Evolutionary conservation across 305 asterid genomes (phyloP), one percentile per base, ranked within the genome.

Genomic region (Fraxinus floribunda): DNA sequence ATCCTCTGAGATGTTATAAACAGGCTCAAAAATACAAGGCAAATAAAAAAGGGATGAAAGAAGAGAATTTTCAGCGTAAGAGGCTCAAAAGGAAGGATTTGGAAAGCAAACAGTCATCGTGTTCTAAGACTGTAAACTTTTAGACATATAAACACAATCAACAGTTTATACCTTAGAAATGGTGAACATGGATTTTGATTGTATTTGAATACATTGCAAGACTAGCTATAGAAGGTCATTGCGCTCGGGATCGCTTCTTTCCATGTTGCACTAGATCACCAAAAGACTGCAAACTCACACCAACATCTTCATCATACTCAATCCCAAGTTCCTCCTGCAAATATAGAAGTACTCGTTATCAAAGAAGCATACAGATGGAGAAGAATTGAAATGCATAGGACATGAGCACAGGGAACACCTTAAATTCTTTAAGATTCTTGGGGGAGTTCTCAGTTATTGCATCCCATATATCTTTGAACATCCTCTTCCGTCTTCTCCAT

Each of bases 371-470:
- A n/a, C 35, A 0, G 75, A 36, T 32, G 35, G 30, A 68, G 79
- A 66, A 76, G 62, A 30, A 34, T 26, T n/a, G 15, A 34, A 76
- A 72, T 57, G 35, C 0, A 30, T 36, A 82, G 4, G 18, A n/a
- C 64, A 3, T 0, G 41, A 79, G 46, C 24, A 1, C 9, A 70
- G 35, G 60, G 39, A 70, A 30, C 84, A 94, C 98, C 97, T 95
- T 94, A 41, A 95, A 94, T 85, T 94, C 97, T 78, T 94, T 92
- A 16, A 84, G 89, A 83, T 92, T 91, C 88, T 95, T 95, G 16
- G 99, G 97, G 20, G 98, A 95, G 85, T 93, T 95, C 86, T 94
- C 98, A 5, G 98, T 96, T 66, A 96, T 93, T 80, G 97, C 94
- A 84, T 92, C 95, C 99, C 99, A 96, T 30, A 94, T 41, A 81